phyloP scores from a whole-genome alignment of 495 filamentous ascomycete genomes.

The Niebla homalea region DNA sequence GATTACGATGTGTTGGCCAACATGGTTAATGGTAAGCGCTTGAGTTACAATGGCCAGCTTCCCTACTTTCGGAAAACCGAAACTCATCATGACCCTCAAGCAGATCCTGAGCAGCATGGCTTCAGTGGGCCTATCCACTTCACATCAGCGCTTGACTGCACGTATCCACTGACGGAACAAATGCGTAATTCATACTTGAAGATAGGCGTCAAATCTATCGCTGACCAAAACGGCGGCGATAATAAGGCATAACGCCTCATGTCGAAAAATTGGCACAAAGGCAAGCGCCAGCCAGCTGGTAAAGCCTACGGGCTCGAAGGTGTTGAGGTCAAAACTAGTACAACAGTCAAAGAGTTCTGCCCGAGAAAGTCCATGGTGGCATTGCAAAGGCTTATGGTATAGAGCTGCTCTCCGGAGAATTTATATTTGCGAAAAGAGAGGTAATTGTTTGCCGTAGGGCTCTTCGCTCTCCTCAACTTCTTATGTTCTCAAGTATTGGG shows the following conservation, averaged over 20 bases:
- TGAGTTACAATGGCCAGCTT: slow-evolving; percentile 23
- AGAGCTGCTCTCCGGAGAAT: slow-evolving; percentile 7
- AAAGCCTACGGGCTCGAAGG: slow-evolving; percentile 19
- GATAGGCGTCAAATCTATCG: slow-evolving; percentile 17
- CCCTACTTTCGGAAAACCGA: slow-evolving; percentile 25
- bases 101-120: slow-evolving; percentile 17
- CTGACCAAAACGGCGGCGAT: slow-evolving; percentile 21
- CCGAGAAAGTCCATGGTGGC: slow-evolving; percentile 14
- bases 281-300: slow-evolving; percentile 23
- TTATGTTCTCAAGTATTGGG: slow-evolving; percentile 37
- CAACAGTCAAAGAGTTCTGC: background rate
- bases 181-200: slow-evolving; percentile 13
- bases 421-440: slow-evolving; percentile 28
- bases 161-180: slow-evolving; percentile 20
- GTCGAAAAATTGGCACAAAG: slow-evolving; percentile 23
- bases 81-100: slow-evolving; percentile 15
- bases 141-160: slow-evolving; percentile 12
- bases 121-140: slow-evolving; percentile 18
- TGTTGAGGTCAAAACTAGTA: background rate
- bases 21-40: slow-evolving; percentile 17
- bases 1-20: slow-evolving; percentile 26
- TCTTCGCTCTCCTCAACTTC: slow-evolving; percentile 33
- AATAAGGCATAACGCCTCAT: slow-evolving; percentile 21
- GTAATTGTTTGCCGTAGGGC: slow-evolving; percentile 33
- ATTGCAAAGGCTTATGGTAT: slow-evolving; percentile 18